Evolutionary conservation across 768 basidiomycete genomes (phyloP).

Genomic region (Naematelia encephala): DNA sequence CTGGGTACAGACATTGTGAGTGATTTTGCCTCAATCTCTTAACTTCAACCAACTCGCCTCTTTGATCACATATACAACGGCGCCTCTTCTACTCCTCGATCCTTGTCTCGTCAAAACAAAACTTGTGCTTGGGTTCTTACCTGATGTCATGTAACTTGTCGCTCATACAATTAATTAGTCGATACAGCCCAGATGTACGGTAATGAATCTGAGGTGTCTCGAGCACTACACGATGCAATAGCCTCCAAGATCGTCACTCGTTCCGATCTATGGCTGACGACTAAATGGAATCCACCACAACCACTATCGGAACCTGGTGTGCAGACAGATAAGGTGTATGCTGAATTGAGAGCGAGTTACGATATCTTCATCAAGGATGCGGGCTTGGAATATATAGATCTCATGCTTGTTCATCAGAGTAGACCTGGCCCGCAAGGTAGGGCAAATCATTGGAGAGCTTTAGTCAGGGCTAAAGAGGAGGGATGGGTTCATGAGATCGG

Average conservation of each 20-base stretch:
- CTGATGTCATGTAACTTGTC: neutral
- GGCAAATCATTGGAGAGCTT: slow-evolving; percentile 36
- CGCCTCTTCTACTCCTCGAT: too few species aligned
- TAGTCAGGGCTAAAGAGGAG: slow-evolving; percentile 33
- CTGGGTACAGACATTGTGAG: slow-evolving; percentile 42
- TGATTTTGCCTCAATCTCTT: neutral
- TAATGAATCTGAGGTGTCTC: slow-evolving; percentile 38
- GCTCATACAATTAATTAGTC: slow-evolving; percentile 10
- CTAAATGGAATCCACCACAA: slow-evolving; percentile 37
- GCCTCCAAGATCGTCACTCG: slow-evolving; percentile 13
- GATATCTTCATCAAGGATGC: slow-evolving; percentile 18
- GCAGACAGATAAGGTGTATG: slow-evolving; percentile 20
- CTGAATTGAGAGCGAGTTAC: slow-evolving; percentile 45
- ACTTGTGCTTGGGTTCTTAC: neutral
- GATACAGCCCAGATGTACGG: slow-evolving; percentile 32
- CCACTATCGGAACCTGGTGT: slow-evolving; percentile 5
- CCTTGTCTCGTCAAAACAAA: neutral
- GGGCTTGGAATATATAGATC: slow-evolving; percentile 42
- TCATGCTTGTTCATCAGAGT: slow-evolving; percentile 47
- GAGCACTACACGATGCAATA: neutral
- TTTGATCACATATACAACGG: neutral
- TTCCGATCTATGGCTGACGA: slow-evolving; percentile 38
- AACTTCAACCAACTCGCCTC: neutral
- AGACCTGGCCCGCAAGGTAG: slow-evolving; percentile 43
- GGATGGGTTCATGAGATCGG: slow-evolving; percentile 48